Evolutionary conservation across 1,284 basidiomycete genomes (phyloP).

Genomic region (Ceratobasidium sp.): DNA sequence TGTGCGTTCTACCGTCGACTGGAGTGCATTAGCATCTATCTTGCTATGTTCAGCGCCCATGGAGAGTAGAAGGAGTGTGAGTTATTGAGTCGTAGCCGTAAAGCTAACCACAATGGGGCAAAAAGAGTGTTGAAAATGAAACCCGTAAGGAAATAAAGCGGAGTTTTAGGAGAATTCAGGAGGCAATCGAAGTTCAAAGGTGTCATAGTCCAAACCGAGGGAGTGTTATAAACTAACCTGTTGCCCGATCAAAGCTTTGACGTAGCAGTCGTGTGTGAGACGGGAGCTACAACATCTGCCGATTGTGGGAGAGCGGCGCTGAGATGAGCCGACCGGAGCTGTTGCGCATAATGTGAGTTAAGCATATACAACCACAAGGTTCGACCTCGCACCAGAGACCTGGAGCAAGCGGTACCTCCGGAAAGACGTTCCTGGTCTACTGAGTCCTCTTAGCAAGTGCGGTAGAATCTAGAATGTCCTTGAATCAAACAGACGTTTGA

Average conservation of each 20-base stretch:
- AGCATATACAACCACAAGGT: background rate
- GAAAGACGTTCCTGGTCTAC: constrained; percentile 16
- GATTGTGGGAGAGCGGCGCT: constrained; percentile 27
- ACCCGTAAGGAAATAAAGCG: constrained; percentile 17
- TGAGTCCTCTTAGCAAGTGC: constrained; percentile 27
- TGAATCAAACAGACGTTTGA: background rate
- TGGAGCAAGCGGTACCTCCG: background rate
- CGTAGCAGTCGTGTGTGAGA: constrained; percentile 29
- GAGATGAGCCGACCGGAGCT: constrained; percentile 41
- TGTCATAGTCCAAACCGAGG: background rate
- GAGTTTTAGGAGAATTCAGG: constrained; percentile 1
- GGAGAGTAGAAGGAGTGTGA: constrained; percentile 29
- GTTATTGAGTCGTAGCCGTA: background rate
- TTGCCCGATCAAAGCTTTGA: constrained; percentile 29
- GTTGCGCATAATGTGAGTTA: constrained; percentile 12
- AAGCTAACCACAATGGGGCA: background rate
- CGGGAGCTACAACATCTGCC: constrained; percentile 18
- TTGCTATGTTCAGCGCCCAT: constrained; percentile 42
- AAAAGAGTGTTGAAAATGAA: constrained; percentile 33
- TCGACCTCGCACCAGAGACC: background rate
- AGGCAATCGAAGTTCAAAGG: constrained; percentile 35
- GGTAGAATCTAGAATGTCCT: constrained; percentile 16
- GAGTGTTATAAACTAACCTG: constrained; percentile 22
- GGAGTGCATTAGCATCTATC: constrained; percentile 32
- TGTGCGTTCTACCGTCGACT: constrained; percentile 37